Conservation (phyloP, 768 basidiomycete species). For the Leccinum incarnatum region DNA sequence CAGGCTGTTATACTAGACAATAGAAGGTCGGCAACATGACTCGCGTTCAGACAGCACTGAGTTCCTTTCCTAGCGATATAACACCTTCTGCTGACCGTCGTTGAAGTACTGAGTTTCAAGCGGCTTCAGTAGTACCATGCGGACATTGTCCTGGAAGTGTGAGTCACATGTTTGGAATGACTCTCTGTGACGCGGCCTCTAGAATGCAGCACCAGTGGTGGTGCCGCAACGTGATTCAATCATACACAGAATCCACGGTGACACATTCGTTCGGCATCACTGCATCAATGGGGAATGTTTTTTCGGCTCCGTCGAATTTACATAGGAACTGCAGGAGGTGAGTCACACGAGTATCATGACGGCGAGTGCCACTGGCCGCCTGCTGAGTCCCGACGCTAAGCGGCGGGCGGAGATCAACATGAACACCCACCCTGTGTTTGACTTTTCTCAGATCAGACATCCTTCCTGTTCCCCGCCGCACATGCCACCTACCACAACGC, state of each 20-base stretch:
- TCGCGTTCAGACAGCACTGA: not conserved
- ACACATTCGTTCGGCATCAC: not conserved
- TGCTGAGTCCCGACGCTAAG: not conserved
- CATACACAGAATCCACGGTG: not conserved
- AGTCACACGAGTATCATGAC: slow-evolving; percentile 9
- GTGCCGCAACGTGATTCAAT: not conserved
- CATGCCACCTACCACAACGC: slow-evolving; percentile 42
- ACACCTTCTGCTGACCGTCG: slow-evolving; percentile 38
- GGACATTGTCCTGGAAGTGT: slow-evolving; percentile 17
- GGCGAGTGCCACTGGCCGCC: not conserved
- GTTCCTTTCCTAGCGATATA: slow-evolving; percentile 18
- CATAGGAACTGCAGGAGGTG: slow-evolving; percentile 24
- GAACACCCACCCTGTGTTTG: slow-evolving; percentile 51
- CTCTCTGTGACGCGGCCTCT: slow-evolving; percentile 36
- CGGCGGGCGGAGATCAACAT: not conserved
- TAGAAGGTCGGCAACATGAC: not conserved
- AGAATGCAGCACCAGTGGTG: slow-evolving; percentile 55
- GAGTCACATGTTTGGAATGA: slow-evolving; percentile 50
- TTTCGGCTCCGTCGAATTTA: slow-evolving; percentile 50
- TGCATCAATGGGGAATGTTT: slow-evolving; percentile 46
- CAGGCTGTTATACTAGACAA: not conserved
- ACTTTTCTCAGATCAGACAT: slow-evolving; percentile 52
- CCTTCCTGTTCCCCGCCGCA: slow-evolving; percentile 64
- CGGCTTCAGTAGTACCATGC: slow-evolving; percentile 41
- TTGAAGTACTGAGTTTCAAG: slow-evolving; percentile 15